phyloP scores from a whole-genome alignment of 345 rosid genomes.

The Bretschneidera sinensis region DNA sequence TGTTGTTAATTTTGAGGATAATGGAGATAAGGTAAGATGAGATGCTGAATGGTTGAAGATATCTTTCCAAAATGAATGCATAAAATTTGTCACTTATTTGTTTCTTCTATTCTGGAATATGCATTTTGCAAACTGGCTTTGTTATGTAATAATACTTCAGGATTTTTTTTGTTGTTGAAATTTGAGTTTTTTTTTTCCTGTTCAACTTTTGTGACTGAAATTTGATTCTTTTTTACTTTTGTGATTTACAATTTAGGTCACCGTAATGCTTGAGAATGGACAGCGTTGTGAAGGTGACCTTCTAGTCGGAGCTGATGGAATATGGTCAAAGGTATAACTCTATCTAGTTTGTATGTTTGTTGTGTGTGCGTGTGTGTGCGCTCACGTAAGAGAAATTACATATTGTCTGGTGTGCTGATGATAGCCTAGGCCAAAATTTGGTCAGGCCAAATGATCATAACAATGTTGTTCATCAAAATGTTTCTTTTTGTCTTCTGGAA shows the following conservation, averaged over 20 bases:
- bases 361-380: too few species aligned
- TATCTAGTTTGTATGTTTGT: conserved; percentile 2
- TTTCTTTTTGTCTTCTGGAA: too few species aligned
- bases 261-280: conserved; percentile 79
- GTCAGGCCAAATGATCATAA: too few species aligned
- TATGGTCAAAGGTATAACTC: conserved; percentile 82
- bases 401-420: not conserved
- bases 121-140: conserved; percentile 9
- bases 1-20: conserved; percentile 77
- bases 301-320: conserved; percentile 95
- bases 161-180: not conserved
- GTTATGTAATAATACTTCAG: too few species aligned
- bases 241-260: conserved; percentile 47
- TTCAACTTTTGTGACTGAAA: too few species aligned
- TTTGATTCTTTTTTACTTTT: too few species aligned
- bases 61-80: not conserved
- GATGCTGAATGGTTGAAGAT: conserved; percentile 6
- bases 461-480: too few species aligned
- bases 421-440: too few species aligned
- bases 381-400: too few species aligned
- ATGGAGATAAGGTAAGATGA: conserved; percentile 61
- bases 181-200: conserved; percentile 2
- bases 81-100: not conserved
- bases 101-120: not conserved
- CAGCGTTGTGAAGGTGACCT: conserved; percentile 68